Evolutionary conservation across 2,329 filamentous ascomycete species (phyloP).

Genomic region (Ramularia endophylla): DNA sequence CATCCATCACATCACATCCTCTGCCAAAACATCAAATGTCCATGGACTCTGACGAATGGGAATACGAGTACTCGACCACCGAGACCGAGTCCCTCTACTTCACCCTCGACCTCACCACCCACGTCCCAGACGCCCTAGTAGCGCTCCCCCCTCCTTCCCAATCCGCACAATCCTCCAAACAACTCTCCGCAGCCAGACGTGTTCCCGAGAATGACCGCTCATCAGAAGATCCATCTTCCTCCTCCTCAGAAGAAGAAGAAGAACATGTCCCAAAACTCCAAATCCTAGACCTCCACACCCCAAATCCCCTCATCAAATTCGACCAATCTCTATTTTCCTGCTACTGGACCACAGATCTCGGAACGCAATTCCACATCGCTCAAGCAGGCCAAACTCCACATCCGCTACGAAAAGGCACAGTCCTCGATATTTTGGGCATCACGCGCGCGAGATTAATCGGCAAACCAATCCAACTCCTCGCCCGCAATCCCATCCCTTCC

Average conservation of each 20-base stretch:
- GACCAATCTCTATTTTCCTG: conserved; percentile 72
- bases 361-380: conserved; percentile 64
- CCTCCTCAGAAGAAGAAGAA: not conserved
- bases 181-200: not conserved
- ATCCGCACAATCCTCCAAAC: not conserved
- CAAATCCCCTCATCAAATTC: conserved; percentile 73
- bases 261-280: conserved; percentile 46
- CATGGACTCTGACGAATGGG: conserved; percentile 51
- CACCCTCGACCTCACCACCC: conserved; percentile 51
- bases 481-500: conserved; percentile 7
- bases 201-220: too few relatives aligned
- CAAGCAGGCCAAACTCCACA: conserved; percentile 34
- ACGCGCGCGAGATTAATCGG: conserved; percentile 66
- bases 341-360: conserved; percentile 74
- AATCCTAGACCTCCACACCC: conserved; percentile 73
- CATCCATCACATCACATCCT: conserved; percentile 10
- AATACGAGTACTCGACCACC: conserved; percentile 55
- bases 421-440: conserved; percentile 66
- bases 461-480: conserved; percentile 52
- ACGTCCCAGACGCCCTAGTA: conserved; percentile 27
- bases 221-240: too few relatives aligned
- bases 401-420: conserved; percentile 48
- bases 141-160: conserved; percentile 6
- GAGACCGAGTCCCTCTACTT: conserved; percentile 56
- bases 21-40: too few relatives aligned